Conservation (phyloP, 345 rosid genomes). For the Hibiscus trionum region DNA sequence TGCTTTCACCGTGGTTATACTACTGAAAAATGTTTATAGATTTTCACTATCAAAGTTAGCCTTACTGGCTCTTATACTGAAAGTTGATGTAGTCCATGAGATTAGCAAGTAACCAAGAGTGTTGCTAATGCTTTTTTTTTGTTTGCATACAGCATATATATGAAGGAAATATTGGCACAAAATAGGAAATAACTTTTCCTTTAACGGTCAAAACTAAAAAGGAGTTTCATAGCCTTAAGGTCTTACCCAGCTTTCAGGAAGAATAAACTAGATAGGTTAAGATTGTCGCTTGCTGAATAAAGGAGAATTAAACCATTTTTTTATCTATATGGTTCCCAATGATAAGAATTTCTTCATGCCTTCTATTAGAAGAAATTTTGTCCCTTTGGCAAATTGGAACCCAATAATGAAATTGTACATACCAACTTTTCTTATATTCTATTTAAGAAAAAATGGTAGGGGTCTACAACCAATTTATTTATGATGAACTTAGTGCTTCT, state of each 20-base stretch:
- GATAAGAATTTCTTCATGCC: background rate
- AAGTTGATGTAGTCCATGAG: background rate
- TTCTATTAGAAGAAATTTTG: background rate
- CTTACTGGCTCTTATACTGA: background rate
- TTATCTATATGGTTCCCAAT: background rate
- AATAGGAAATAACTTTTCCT: background rate
- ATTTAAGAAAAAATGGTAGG: background rate
- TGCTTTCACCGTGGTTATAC: background rate
- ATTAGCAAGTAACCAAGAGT: background rate
- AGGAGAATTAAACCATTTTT: background rate
- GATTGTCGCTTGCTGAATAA: background rate
- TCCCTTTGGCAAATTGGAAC: background rate
- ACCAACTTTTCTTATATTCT: background rate
- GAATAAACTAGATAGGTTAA: background rate
- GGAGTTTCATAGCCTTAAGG: background rate
- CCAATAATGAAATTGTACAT: background rate
- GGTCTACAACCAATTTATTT: background rate
- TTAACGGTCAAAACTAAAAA: too few relatives aligned
- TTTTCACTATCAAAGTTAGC: background rate
- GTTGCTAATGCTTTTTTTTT: background rate
- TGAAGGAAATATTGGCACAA: background rate
- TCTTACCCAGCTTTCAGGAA: background rate
- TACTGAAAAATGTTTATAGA: background rate
- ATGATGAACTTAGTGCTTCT: background rate
- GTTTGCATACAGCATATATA: too few relatives aligned